Conservation (phyloP, 495 filamentous ascomycete species). For the Penicillium macrosclerotiorum region DNA sequence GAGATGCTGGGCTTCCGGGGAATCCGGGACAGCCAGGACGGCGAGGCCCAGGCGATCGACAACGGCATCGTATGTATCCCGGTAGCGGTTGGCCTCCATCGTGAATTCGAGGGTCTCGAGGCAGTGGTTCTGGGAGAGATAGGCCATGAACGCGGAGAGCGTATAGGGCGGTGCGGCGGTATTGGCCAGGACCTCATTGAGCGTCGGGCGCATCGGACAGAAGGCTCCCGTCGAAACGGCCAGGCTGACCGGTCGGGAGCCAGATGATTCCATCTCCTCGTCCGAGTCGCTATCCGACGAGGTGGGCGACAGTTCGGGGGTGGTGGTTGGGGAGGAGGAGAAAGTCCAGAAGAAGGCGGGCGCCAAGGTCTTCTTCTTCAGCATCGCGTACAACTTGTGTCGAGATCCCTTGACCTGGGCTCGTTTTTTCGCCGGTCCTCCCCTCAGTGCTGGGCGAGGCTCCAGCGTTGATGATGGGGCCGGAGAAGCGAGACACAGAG, state of each 20-base stretch:
- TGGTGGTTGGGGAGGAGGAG: conserved; percentile 39
- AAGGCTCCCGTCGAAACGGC: conserved; percentile 61
- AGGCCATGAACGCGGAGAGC: conserved; percentile 91
- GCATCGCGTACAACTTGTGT: conserved; percentile 47
- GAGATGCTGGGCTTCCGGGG: conserved; percentile 65
- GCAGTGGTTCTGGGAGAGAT: conserved; percentile 96
- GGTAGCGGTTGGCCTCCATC: conserved; percentile 90
- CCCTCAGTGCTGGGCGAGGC: conserved; percentile 18
- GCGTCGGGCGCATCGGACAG: conserved; percentile 72
- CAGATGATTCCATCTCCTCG: conserved; percentile 51
- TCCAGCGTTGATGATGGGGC: too few species aligned
- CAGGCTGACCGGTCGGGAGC: conserved; percentile 61
- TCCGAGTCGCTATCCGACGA: conserved; percentile 54
- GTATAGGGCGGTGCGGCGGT: conserved; percentile 88
- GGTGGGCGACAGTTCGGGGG: conserved; percentile 45
- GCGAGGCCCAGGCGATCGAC: conserved; percentile 40
- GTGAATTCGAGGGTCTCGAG: conserved; percentile 97
- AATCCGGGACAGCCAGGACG: conserved; percentile 40
- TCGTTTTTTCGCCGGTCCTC: conserved; percentile 27
- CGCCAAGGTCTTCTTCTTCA: conserved; percentile 45
- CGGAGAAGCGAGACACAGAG: too few species aligned
- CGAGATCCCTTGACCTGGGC: conserved; percentile 23
- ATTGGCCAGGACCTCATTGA: conserved; percentile 86
- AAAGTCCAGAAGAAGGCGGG: conserved; percentile 45
- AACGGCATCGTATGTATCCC: conserved; percentile 65